phyloP scores from a whole-genome alignment of 2,329 filamentous ascomycete genomes.

The Phialocephala subalpina region DNA sequence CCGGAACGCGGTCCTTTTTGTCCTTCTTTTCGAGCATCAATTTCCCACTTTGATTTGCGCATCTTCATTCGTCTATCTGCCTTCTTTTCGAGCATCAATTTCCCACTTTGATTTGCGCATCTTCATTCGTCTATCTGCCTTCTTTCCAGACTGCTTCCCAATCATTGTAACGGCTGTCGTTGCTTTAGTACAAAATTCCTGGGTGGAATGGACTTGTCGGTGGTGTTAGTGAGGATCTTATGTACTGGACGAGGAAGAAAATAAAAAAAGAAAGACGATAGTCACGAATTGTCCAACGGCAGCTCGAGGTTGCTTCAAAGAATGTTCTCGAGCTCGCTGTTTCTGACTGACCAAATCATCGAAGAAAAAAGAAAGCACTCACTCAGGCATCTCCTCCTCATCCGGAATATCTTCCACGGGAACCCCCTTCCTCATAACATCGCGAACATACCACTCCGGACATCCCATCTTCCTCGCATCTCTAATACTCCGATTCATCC shows the following conservation, averaged over 20 bases:
- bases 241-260: conserved; percentile 1
- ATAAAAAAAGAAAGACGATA: not conserved
- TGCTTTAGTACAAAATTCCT: conserved; percentile 1
- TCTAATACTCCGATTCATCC: conserved; percentile 69
- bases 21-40: not conserved
- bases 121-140: not conserved
- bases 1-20: not conserved
- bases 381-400: conserved; percentile 16
- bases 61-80: not conserved
- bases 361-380: conserved; percentile 6
- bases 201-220: conserved; percentile 4
- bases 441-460: conserved; percentile 55
- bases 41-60: not conserved
- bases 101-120: not conserved
- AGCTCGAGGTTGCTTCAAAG: not conserved
- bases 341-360: not conserved
- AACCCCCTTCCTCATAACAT: conserved; percentile 26
- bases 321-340: not conserved
- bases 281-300: not conserved
- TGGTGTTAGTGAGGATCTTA: not conserved
- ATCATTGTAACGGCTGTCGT: not conserved
- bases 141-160: not conserved
- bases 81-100: not conserved
- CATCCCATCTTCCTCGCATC: conserved; percentile 65
- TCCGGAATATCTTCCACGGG: conserved; percentile 15